Evolutionary conservation across 2,329 filamentous ascomycete species (phyloP).

Genomic region (Tothia fuscella): DNA sequence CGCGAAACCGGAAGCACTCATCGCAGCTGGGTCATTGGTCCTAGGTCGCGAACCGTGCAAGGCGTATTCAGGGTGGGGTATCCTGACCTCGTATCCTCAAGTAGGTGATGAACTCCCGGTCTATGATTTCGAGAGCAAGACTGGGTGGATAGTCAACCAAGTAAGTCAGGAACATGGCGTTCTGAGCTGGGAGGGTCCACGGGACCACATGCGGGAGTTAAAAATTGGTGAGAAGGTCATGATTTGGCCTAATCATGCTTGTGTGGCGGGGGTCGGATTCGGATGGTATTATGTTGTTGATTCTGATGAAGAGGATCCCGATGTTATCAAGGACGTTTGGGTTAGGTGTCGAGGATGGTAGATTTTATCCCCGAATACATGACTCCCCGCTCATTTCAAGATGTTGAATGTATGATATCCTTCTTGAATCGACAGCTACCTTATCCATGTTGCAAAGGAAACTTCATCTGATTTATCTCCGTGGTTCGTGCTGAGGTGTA

Average conservation of each 20-base stretch:
- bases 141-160: conserved; percentile 54
- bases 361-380: no score
- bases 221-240: conserved; percentile 53
- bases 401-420: no score
- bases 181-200: conserved; percentile 45
- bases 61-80: conserved; percentile 59
- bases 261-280: conserved; percentile 60
- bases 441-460: no score
- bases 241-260: conserved; percentile 73
- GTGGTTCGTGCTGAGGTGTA: no score
- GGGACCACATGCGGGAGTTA: conserved; percentile 22
- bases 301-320: conserved; percentile 38
- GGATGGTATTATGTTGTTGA: conserved; percentile 67
- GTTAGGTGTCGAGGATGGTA: conserved; percentile 58
- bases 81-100: conserved; percentile 24
- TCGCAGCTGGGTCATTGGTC: conserved; percentile 57
- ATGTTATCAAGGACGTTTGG: conserved; percentile 64
- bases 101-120: conserved; percentile 13
- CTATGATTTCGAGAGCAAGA: conserved; percentile 30
- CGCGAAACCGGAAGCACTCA: conserved; percentile 50
- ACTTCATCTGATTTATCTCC: no score
- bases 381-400: no score
- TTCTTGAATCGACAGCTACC: no score
- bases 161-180: conserved; percentile 73
- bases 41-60: conserved; percentile 63